phyloP scores from a whole-genome alignment of 1,284 basidiomycete genomes.

The Hypsizygus ulmarius region DNA sequence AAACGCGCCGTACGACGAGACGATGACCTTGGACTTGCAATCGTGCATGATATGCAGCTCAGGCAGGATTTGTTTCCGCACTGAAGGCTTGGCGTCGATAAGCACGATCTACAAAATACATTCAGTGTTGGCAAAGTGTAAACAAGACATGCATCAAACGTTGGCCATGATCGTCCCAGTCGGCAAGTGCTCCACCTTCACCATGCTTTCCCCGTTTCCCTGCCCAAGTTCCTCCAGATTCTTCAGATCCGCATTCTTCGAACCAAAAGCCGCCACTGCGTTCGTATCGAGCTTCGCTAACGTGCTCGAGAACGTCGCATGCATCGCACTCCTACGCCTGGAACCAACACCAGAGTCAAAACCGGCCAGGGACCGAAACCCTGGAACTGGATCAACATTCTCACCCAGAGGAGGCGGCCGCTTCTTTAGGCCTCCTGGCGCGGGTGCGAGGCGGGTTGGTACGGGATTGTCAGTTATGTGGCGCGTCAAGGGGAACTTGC shows the following conservation, averaged over 20 bases:
- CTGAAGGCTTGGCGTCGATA: conserved; percentile 95
- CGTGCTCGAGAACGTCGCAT: conserved; percentile 68
- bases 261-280: conserved; percentile 62
- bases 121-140: too few species aligned
- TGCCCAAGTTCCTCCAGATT: conserved; percentile 88
- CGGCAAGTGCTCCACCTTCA: conserved; percentile 91
- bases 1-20: conserved; percentile 96
- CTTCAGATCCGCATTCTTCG: conserved; percentile 80
- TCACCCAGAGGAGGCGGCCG: conserved; percentile 63
- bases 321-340: conserved; percentile 59
- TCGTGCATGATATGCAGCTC: conserved; percentile 99
- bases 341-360: conserved; percentile 30
- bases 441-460: conserved; percentile 27
- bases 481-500: conserved; percentile 13
- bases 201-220: conserved; percentile 98
- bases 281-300: conserved; percentile 74
- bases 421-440: conserved; percentile 38
- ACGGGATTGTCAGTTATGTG: conserved; percentile 8
- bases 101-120: conserved; percentile 79
- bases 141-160: too few species aligned
- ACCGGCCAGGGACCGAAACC: conserved; percentile 21
- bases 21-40: conserved; percentile 90
- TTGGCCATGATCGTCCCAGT: conserved; percentile 91
- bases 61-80: conserved; percentile 97
- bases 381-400: conserved; percentile 36